Conservation (phyloP, 768 basidiomycete genomes). For the Suillus placidus region DNA sequence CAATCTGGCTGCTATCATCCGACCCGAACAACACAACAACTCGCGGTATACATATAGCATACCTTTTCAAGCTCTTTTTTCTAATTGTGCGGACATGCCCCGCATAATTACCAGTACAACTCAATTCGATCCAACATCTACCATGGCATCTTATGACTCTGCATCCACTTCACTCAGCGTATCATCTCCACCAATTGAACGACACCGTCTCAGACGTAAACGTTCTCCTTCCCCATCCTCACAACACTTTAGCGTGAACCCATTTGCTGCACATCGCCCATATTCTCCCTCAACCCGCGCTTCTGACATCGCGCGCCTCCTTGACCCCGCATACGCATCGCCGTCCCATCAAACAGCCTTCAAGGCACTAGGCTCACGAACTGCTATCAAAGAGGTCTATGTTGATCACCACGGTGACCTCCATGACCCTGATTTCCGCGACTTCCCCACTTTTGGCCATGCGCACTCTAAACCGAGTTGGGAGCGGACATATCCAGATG, state of each 20-base stretch:
- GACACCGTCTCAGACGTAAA: conserved; percentile 28
- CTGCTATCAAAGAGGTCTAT: conserved; percentile 42
- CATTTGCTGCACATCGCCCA: conserved; percentile 23
- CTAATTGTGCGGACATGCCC: conserved; percentile 8
- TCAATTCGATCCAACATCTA: conserved; percentile 11
- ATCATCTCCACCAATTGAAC: conserved; percentile 19
- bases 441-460: conserved; percentile 51
- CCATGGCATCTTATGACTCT: conserved; percentile 24
- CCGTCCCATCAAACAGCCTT: conserved; percentile 32
- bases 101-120: conserved; percentile 8
- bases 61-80: not conserved
- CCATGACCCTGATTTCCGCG: conserved; percentile 69
- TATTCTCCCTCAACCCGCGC: conserved; percentile 43
- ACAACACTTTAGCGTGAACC: conserved; percentile 12
- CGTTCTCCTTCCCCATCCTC: conserved; percentile 34
- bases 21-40: not conserved
- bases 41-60: conserved; percentile 7
- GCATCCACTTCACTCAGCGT: conserved; percentile 22
- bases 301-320: conserved; percentile 61
- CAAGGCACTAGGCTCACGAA: conserved; percentile 20
- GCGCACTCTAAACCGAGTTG: conserved; percentile 31
- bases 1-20: not conserved
- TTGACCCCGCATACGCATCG: conserved; percentile 63
- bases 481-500: conserved; percentile 36
- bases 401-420: conserved; percentile 64